Conservation (phyloP, 2,329 filamentous ascomycete genomes). For the Calonectria hawksworthii region DNA sequence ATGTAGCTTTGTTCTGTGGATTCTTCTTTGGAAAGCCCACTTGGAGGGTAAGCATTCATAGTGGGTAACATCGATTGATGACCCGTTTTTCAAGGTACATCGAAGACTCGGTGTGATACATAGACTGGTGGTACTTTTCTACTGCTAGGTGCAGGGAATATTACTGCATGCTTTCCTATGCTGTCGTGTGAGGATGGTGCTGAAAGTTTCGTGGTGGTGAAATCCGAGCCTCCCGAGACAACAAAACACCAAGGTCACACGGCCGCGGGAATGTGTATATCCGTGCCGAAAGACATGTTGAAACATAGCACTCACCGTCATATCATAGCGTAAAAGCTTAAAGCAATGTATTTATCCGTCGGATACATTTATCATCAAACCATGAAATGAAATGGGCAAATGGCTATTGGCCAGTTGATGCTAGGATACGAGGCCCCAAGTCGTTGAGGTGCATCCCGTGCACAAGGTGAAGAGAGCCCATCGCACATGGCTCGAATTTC, state of each 20-base stretch:
- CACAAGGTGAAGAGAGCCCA: neutral
- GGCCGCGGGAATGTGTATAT: neutral
- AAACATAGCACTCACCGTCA: neutral
- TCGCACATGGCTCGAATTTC: neutral
- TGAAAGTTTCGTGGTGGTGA: neutral
- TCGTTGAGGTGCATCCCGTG: neutral
- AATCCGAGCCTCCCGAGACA: neutral
- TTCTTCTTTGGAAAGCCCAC: neutral
- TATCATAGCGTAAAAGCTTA: neutral
- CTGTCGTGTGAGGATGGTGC: neutral
- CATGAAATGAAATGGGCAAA: neutral
- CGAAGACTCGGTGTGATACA: neutral
- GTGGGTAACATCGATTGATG: neutral
- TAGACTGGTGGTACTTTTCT: neutral
- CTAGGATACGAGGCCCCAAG: neutral
- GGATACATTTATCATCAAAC: neutral
- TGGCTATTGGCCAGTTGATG: neutral
- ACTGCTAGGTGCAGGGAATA: neutral
- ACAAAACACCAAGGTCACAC: neutral
- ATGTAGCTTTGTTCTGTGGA: neutral
- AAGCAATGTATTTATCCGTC: neutral
- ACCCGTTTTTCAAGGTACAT: neutral
- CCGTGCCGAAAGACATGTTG: neutral
- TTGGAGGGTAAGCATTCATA: neutral
- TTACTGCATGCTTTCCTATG: neutral